Evolutionary conservation across 1,284 basidiomycete species (phyloP).

Genomic region (Ustilago loliicola): DNA sequence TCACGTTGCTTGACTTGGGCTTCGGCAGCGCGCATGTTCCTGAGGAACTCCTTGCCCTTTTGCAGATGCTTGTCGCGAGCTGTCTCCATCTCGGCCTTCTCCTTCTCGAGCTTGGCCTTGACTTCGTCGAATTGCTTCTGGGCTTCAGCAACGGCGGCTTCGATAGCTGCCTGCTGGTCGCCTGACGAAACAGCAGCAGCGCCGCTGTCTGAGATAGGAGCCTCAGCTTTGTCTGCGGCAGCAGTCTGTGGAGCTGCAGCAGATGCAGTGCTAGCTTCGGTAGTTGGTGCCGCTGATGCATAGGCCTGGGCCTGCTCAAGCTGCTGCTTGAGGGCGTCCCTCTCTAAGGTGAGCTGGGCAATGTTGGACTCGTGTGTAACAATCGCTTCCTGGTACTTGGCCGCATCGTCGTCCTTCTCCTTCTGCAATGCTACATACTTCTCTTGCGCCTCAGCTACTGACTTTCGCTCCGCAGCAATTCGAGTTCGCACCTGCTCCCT

Average conservation of each 20-base stretch:
- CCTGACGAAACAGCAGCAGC: slow-evolving; percentile 13
- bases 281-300: slow-evolving; percentile 40
- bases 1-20: slow-evolving; percentile 56
- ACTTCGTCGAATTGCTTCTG: slow-evolving; percentile 57
- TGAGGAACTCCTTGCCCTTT: slow-evolving; percentile 53
- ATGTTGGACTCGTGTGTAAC: slow-evolving; percentile 42
- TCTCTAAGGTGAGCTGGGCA: slow-evolving; percentile 34
- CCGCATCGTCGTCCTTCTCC: slow-evolving; percentile 68
- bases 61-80: slow-evolving; percentile 54
- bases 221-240: slow-evolving; percentile 41
- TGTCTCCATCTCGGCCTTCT: slow-evolving; percentile 29
- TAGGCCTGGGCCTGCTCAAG: slow-evolving; percentile 44
- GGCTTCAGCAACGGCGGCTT: slow-evolving; percentile 53
- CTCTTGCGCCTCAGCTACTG: slow-evolving; percentile 68
- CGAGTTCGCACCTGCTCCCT: slow-evolving; percentile 61
- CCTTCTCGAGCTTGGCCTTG: slow-evolving; percentile 47
- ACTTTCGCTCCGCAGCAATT: slow-evolving; percentile 57
- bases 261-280: slow-evolving; percentile 28
- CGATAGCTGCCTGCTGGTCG: slow-evolving; percentile 35
- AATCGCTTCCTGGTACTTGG: slow-evolving; percentile 44
- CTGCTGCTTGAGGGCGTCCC: slow-evolving; percentile 70
- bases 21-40: slow-evolving; percentile 45
- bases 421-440: slow-evolving; percentile 69
- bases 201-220: slow-evolving; percentile 7
- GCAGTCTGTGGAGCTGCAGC: slow-evolving; percentile 22